A percentile compares a stretch with the other conserved stretches of the same genome.
Conservation (phyloP, 805 yeast genomes). For the Komagataella pastoris region DNA sequence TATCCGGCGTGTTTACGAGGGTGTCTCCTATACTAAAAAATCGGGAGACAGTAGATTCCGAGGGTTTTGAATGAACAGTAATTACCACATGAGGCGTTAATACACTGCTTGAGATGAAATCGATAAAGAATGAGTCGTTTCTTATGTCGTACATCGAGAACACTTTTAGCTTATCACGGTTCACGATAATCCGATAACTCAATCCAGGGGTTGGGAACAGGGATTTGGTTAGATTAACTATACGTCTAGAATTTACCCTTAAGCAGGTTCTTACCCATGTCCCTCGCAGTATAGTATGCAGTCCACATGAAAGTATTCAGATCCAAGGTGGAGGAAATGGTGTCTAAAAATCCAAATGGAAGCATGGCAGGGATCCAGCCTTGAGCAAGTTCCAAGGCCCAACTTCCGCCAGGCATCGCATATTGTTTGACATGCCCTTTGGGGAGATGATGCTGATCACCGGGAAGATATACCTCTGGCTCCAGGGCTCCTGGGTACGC, state of each 20-base stretch:
- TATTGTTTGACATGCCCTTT: conserved; percentile 78
- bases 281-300: conserved; percentile 57
- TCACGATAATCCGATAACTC: not conserved
- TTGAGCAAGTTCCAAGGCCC: conserved; percentile 91
- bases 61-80: not conserved
- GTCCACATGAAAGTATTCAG: conserved; percentile 56
- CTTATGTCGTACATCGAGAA: not conserved
- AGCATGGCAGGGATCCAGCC: conserved; percentile 98
- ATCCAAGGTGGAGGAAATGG: conserved; percentile 72
- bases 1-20: not conserved
- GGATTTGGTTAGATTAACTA: not conserved
- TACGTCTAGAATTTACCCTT: conserved; percentile 50
- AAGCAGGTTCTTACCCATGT: conserved; percentile 58
- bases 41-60: not conserved
- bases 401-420: conserved; percentile 67
- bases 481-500: conserved; percentile 47
- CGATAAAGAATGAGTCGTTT: not conserved
- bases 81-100: not conserved
- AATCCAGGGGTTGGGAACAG: not conserved
- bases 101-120: not conserved
- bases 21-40: not conserved
- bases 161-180: not conserved
- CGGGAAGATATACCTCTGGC: conserved; percentile 72
- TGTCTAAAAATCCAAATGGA: conserved; percentile 86
- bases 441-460: conserved; percentile 69